Conservation (phyloP, 2,329 filamentous ascomycete species). For the Talaromyces atroroseus region DNA sequence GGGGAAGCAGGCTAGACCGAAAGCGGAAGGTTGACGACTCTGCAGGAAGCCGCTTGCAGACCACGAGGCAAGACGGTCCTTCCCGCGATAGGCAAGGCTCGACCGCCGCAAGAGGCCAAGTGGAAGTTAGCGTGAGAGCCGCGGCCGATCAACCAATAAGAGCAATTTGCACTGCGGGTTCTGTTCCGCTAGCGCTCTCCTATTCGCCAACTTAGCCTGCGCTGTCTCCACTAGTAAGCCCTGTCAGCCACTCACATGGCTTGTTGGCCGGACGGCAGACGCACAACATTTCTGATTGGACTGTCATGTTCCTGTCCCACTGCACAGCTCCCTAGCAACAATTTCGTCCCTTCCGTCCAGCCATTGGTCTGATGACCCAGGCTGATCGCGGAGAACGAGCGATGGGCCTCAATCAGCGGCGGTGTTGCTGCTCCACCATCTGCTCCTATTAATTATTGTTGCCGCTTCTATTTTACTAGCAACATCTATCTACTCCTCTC, state of each 20-base stretch:
- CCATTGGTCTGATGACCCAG: neutral
- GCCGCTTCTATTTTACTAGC: neutral
- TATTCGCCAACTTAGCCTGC: neutral
- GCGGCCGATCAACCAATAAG: neutral
- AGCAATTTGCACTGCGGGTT: neutral
- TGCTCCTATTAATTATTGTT: neutral
- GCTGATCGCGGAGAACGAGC: too few relatives aligned
- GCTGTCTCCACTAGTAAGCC: neutral
- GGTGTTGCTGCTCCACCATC: neutral
- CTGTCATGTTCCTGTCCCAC: neutral
- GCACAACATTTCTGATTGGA: neutral
- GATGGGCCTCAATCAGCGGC: neutral
- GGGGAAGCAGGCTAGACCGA: neutral
- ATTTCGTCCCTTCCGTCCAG: neutral
- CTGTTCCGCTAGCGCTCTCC: neutral
- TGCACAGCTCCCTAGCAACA: neutral
- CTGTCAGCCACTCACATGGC: neutral
- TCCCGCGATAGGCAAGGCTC: neutral
- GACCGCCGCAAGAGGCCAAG: neutral
- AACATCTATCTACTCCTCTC: too few relatives aligned
- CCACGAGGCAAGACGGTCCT: constrained; percentile 4
- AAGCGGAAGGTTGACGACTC: neutral
- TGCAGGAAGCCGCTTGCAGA: neutral
- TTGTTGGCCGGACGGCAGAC: neutral
- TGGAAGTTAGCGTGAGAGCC: neutral